Percentiles rank a stretch among this genome's conserved stretches.
phyloP scores from a whole-genome alignment of 176 grass and related monocot genomes.

The Pontederia paniculata region DNA sequence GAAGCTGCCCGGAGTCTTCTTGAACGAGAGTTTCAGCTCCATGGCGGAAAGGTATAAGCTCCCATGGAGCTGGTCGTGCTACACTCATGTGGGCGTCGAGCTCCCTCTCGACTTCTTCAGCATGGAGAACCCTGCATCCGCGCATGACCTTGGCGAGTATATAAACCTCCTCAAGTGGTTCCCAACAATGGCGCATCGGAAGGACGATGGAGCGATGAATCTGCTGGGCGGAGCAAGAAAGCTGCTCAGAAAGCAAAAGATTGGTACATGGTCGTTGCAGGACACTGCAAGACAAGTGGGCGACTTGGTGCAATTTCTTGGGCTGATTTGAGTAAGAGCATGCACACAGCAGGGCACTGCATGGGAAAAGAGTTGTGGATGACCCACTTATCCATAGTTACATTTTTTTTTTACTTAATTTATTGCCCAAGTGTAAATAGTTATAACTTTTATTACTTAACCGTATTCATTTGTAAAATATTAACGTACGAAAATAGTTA shows the following conservation, averaged over 20 bases:
- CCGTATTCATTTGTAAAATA: no score
- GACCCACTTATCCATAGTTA: neutral
- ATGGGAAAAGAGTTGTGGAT: neutral
- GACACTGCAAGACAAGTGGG: neutral
- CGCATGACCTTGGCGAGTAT: neutral
- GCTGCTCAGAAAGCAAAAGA: neutral
- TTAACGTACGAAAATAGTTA: no score
- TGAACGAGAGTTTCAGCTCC: neutral
- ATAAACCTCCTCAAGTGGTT: neutral
- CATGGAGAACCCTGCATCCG: constrained; percentile 2
- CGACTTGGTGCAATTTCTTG: neutral
- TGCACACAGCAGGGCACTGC: neutral
- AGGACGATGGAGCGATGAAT: neutral
- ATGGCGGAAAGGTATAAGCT: neutral
- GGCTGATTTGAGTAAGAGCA: neutral
- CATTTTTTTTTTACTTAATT: no score
- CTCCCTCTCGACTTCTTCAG: constrained; percentile 3
- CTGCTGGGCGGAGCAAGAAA: neutral
- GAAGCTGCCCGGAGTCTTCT: neutral
- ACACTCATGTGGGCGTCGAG: constrained; percentile 2
- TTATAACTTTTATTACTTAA: no score
- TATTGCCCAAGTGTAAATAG: no score
- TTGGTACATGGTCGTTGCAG: neutral
- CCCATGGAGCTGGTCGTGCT: constrained; percentile 9
- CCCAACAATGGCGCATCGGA: neutral